Evolutionary conservation across 2,329 filamentous ascomycete species (phyloP).

Genomic region (Colletotrichum eremochloae): DNA sequence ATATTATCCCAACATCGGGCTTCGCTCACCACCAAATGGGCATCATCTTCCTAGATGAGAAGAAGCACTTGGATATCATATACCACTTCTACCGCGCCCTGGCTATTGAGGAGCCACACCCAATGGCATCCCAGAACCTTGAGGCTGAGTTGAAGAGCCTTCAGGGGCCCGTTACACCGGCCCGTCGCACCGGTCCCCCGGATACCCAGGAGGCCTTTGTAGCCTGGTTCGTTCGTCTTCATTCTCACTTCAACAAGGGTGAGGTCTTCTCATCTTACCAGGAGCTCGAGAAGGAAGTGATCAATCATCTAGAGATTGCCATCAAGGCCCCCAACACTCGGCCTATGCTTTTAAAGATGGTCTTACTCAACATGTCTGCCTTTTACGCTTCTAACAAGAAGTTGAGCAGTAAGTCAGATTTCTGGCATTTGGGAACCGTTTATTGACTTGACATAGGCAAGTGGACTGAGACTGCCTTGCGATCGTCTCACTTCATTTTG

Average conservation of each 20-base stretch:
- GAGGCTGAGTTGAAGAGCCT: conserved; percentile 79
- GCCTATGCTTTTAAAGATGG: conserved; percentile 80
- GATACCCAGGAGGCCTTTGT: conserved; percentile 75
- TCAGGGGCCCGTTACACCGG: conserved; percentile 53
- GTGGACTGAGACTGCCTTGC: conserved; percentile 59
- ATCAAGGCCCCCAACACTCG: conserved; percentile 77
- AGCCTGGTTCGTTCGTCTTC: conserved; percentile 87
- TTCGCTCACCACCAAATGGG: conserved; percentile 91
- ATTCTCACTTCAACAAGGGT: conserved; percentile 86
- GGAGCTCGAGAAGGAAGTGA: conserved; percentile 87
- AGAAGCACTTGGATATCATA: conserved; percentile 84
- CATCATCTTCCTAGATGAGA: conserved; percentile 83
- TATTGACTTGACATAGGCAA: conserved; percentile 53
- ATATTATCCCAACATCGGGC: conserved; percentile 83
- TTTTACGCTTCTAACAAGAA: conserved; percentile 78
- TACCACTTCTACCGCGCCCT: conserved; percentile 92
- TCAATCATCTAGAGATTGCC: conserved; percentile 81
- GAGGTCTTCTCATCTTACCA: conserved; percentile 80
- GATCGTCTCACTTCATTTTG: conserved; percentile 75
- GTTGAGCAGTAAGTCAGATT: conserved; percentile 58
- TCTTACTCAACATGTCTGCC: conserved; percentile 87
- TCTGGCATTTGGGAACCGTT: neutral
- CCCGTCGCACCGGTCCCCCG: conserved; percentile 55
- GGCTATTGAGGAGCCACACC: conserved; percentile 79
- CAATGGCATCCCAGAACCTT: conserved; percentile 81